phyloP scores from a whole-genome alignment of 352 stramenopile species.

The Phytophthora gonapodyides region DNA sequence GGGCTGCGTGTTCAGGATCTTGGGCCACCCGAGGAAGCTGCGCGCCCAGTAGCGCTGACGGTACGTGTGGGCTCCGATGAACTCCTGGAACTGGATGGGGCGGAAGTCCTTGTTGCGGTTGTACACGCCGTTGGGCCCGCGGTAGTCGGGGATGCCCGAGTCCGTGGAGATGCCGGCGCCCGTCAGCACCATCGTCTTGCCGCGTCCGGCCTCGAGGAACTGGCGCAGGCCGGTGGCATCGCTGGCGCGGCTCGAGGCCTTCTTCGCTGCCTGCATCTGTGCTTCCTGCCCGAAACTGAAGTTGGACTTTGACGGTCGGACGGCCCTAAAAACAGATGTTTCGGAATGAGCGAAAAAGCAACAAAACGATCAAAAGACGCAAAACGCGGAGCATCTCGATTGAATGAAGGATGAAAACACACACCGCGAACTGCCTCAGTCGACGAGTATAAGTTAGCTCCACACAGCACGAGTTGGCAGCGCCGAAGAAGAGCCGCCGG shows the following conservation, averaged over 20 bases:
- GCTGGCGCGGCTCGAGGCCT: conserved; percentile 2
- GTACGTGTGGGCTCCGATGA: conserved; percentile 68
- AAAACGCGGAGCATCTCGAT: conserved; percentile 22
- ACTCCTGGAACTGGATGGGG: conserved; percentile 96
- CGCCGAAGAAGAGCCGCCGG: conserved; percentile 29
- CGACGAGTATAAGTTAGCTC: conserved; percentile 49
- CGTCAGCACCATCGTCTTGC: conserved; percentile 84
- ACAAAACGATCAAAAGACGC: background rate
- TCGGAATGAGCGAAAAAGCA: no score
- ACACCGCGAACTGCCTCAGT: conserved; percentile 23
- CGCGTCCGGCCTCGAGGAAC: conserved; percentile 59
- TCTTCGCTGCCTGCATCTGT: conserved; percentile 22
- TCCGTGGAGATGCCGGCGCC: conserved; percentile 97
- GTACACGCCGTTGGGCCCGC: conserved; percentile 95
- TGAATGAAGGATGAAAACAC: conserved; percentile 28
- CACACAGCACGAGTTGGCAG: conserved; percentile 61
- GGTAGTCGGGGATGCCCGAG: conserved; percentile 97
- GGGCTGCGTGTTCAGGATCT: conserved; percentile 76
- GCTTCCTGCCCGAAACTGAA: background rate
- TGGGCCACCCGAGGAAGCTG: conserved; percentile 88
- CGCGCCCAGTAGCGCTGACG: conserved; percentile 95
- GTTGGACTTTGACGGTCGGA: background rate
- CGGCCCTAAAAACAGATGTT: background rate
- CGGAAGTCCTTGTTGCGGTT: conserved; percentile 93
- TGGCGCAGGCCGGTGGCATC: conserved; percentile 48